A percentile compares a stretch with the other conserved stretches of the same genome.
Conservation (phyloP, 2,329 filamentous ascomycete species). For the Colletotrichum paranaense region DNA sequence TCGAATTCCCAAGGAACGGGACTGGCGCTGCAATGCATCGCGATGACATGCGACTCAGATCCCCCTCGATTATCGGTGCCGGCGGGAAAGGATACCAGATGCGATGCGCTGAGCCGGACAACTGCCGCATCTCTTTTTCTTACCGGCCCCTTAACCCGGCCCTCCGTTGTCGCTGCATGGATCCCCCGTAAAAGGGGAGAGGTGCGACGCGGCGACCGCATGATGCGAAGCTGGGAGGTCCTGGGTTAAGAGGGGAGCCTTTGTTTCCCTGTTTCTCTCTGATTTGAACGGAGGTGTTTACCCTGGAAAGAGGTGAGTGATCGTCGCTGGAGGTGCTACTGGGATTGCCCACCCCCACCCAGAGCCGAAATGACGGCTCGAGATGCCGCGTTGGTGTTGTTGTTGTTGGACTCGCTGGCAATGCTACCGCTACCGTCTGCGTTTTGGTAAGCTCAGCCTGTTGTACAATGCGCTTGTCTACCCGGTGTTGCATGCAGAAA, state of each 20-base stretch:
- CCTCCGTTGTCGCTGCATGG: conserved; percentile 26
- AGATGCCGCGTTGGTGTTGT: conserved; percentile 1
- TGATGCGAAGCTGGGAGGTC: conserved; percentile 19
- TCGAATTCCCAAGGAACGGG: background rate
- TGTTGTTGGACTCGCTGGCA: background rate
- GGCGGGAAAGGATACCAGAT: conserved; percentile 1
- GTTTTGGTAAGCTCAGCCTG: background rate
- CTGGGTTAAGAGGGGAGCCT: background rate
- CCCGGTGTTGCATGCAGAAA: background rate
- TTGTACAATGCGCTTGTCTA: background rate
- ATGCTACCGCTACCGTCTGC: background rate
- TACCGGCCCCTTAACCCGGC: conserved; percentile 29
- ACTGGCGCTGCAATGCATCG: conserved; percentile 1
- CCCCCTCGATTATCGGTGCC: conserved; percentile 2
- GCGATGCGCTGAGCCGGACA: conserved; percentile 20
- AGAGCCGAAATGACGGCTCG: conserved; percentile 27
- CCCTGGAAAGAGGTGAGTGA: conserved; percentile 10
- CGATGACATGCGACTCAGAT: conserved; percentile 16
- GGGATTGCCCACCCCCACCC: background rate
- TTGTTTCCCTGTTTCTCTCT: conserved; percentile 29
- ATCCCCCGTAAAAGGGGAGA: conserved; percentile 25
- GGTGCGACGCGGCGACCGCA: conserved; percentile 23
- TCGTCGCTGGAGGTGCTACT: conserved; percentile 11
- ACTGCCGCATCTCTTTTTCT: conserved; percentile 25
- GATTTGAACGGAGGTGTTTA: conserved; percentile 24